Evolutionary conservation across 2,329 filamentous ascomycete species (phyloP).

Genomic region (Daldinia eschscholtzii): DNA sequence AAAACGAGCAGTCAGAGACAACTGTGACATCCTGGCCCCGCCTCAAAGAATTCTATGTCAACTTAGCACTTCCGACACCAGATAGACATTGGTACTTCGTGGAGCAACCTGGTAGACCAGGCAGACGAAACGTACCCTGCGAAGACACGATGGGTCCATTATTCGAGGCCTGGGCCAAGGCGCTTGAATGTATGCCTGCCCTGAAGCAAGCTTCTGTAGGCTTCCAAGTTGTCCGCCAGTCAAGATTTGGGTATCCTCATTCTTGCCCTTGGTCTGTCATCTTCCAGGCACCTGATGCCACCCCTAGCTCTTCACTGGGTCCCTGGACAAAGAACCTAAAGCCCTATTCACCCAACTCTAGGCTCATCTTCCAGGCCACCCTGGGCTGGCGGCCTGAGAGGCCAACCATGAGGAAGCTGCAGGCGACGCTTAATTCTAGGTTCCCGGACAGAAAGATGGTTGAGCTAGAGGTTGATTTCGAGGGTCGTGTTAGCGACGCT

Average conservation of each 20-base stretch:
- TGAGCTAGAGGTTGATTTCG: background rate
- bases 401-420: slow-evolving; percentile 1
- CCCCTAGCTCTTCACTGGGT: background rate
- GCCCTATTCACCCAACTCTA: background rate
- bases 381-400: slow-evolving; percentile 10
- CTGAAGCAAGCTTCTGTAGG: slow-evolving; percentile 6
- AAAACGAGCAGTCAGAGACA: background rate
- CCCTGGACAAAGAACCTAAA: background rate
- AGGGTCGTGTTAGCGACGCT: background rate
- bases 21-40: slow-evolving; percentile 1
- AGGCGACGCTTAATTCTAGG: background rate
- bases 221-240: background rate
- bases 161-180: slow-evolving; percentile 23
- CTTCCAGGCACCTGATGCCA: background rate
- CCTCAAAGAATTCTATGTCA: slow-evolving; percentile 6
- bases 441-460: background rate
- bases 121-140: background rate
- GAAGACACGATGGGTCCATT: slow-evolving; percentile 19
- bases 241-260: background rate
- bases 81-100: slow-evolving; percentile 11
- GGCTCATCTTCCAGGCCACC: slow-evolving; percentile 5
- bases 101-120: background rate
- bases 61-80: slow-evolving; percentile 1
- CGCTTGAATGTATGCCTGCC: slow-evolving; percentile 14
- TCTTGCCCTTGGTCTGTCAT: background rate